A percentile compares a stretch with the other conserved stretches of the same genome.
Evolutionary conservation across 2,329 filamentous ascomycete genomes (phyloP).

Genomic region (Trichothecium roseum): DNA sequence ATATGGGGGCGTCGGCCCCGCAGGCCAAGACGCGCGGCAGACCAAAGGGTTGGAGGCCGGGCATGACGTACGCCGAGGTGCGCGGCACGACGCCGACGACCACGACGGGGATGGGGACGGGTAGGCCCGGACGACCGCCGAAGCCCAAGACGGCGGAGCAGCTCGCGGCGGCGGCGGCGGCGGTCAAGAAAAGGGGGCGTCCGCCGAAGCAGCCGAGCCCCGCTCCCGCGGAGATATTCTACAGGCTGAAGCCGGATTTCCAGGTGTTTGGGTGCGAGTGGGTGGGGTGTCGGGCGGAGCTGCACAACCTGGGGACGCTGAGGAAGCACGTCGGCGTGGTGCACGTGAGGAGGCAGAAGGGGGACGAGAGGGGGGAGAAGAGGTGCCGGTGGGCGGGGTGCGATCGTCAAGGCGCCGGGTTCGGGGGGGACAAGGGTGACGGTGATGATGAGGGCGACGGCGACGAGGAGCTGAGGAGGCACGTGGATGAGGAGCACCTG

Average conservation of each 20-base stretch:
- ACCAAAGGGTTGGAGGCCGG: slow-evolving; percentile 33
- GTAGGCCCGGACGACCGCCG: no score
- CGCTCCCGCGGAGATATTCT: slow-evolving; percentile 30
- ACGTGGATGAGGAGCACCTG: slow-evolving; percentile 45
- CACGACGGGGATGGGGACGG: no score
- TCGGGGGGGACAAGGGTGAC: background rate
- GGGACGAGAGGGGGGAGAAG: background rate
- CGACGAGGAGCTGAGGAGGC: slow-evolving; percentile 29
- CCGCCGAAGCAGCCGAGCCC: slow-evolving; percentile 27
- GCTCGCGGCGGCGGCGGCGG: slow-evolving; percentile 3
- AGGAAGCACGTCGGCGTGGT: slow-evolving; percentile 40
- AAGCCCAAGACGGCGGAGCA: background rate
- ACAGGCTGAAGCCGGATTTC: slow-evolving; percentile 30
- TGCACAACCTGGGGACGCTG: slow-evolving; percentile 52
- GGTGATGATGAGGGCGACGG: slow-evolving; percentile 21
- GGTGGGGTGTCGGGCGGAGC: slow-evolving; percentile 45
- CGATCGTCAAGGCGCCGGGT: slow-evolving; percentile 5
- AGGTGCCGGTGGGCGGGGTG: slow-evolving; percentile 23
- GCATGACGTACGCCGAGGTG: slow-evolving; percentile 17
- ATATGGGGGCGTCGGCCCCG: no score
- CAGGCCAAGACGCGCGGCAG: slow-evolving; percentile 27
- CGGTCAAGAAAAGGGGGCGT: slow-evolving; percentile 30
- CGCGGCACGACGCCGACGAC: slow-evolving; percentile 5
- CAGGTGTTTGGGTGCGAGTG: slow-evolving; percentile 50
- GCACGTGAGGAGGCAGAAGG: slow-evolving; percentile 24